phyloP scores from a whole-genome alignment of 345 rosid genomes.

The rapeseed (Brassica napus) region DNA sequence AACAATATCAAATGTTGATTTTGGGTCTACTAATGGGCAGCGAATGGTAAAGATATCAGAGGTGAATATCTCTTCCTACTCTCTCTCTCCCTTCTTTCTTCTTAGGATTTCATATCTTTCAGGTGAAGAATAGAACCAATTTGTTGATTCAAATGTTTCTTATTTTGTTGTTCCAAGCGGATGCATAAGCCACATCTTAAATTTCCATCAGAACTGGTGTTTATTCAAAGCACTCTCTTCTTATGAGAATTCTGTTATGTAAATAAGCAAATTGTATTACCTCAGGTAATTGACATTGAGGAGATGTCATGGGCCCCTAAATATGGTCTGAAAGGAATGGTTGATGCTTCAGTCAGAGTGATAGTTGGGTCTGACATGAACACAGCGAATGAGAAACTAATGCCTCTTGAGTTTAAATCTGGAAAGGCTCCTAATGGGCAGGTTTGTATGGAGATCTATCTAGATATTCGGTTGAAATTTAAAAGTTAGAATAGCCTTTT shows the following conservation, averaged over 20 bases:
- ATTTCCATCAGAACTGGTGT: background rate
- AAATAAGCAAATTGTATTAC: conserved; percentile 1
- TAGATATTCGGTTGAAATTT: conserved; percentile 16
- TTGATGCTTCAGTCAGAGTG: conserved; percentile 90
- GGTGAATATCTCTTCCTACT: conserved; percentile 57
- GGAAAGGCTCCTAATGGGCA: conserved; percentile 81
- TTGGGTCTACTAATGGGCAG: conserved; percentile 65
- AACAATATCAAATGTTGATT: conserved; percentile 55
- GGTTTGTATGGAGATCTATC: conserved; percentile 50
- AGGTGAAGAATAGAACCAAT: background rate
- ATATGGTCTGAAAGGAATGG: conserved; percentile 94
- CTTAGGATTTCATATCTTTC: conserved; percentile 15
- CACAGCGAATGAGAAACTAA: conserved; percentile 55
- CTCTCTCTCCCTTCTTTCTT: conserved; percentile 13
- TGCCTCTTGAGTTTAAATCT: conserved; percentile 94
- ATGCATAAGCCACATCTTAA: background rate
- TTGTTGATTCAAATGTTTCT: background rate
- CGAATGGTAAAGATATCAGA: conserved; percentile 62
- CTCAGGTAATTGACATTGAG: conserved; percentile 92
- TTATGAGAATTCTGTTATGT: conserved; percentile 5
- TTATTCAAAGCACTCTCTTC: background rate
- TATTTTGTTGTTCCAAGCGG: background rate
- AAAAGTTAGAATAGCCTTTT: conserved; percentile 25
- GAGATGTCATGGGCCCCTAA: conserved; percentile 99
- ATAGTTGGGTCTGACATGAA: conserved; percentile 52